Percentiles rank a stretch among this genome's conserved stretches.
phyloP scores from a whole-genome alignment of 23 red algal species.

The Gracilaria domingensis region DNA sequence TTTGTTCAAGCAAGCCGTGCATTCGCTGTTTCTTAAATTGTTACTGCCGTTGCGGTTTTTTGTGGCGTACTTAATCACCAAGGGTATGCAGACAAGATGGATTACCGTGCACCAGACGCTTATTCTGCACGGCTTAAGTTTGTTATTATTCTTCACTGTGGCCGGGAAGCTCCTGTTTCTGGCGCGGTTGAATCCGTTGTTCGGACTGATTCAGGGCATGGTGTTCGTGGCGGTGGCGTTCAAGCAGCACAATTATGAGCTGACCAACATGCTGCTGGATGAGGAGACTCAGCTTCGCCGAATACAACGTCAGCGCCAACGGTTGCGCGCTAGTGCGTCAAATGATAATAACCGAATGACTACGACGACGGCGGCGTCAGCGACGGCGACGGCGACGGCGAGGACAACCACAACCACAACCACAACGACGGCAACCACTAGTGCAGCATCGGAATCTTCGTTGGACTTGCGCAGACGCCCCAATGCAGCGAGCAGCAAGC shows the following conservation, averaged over 20 bases:
- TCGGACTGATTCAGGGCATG: slow-evolving; percentile 73
- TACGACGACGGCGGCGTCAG: background rate
- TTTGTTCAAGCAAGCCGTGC: slow-evolving; percentile 46
- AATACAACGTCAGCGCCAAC: background rate
- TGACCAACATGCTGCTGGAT: slow-evolving; percentile 79
- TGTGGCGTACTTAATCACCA: slow-evolving; percentile 27
- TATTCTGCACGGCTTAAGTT: slow-evolving; percentile 24
- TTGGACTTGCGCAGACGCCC: background rate
- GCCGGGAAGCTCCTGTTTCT: slow-evolving; percentile 34
- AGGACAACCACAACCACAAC: background rate
- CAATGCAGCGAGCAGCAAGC: background rate
- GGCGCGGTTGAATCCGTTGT: slow-evolving; percentile 60
- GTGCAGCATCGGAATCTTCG: slow-evolving; percentile 27
- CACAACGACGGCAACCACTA: background rate
- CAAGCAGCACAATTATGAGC: slow-evolving; percentile 84
- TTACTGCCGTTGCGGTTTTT: slow-evolving; percentile 51
- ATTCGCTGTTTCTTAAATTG: slow-evolving; percentile 43
- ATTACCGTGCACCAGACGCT: slow-evolving; percentile 38
- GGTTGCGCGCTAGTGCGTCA: background rate
- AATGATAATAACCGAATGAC: background rate
- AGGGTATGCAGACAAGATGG: slow-evolving; percentile 20
- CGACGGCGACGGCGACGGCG: background rate
- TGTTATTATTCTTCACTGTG: slow-evolving; percentile 33
- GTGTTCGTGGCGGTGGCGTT: slow-evolving; percentile 70
- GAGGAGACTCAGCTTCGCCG: slow-evolving; percentile 71